These are phyloP conservation scores for Ambrosia artemisiifolia DNA, from an alignment of 129 eudicot species.

Conservation along the genomic window DNA sequence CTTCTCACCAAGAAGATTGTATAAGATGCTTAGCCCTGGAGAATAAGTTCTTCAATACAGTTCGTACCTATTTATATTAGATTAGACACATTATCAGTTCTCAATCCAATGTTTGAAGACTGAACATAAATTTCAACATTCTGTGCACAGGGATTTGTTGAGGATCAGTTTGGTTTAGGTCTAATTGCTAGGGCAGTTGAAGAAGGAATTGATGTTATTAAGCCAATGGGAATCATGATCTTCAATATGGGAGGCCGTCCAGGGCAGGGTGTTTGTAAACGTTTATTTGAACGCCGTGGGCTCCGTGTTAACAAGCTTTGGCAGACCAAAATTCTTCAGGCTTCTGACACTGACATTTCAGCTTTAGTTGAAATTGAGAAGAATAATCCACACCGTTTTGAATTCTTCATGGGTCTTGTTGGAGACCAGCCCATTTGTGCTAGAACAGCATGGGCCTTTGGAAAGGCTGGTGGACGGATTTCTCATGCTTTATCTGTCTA, in stretches of 20 bases:
- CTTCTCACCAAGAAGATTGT: no score
- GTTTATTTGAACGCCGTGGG: slow-evolving; percentile 95
- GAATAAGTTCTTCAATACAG: neutral
- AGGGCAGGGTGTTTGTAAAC: slow-evolving; percentile 94
- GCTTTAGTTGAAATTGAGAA: slow-evolving; percentile 96
- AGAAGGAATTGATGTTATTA: slow-evolving; percentile 89
- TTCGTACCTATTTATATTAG: neutral
- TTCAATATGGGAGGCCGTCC: slow-evolving; percentile 99
- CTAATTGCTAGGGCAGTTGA: slow-evolving; percentile 96
- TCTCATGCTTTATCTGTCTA: slow-evolving; percentile 96
- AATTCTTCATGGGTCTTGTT: slow-evolving; percentile 96
- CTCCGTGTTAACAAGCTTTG: slow-evolving; percentile 79
- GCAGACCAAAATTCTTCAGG: slow-evolving; percentile 98
- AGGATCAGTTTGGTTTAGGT: slow-evolving; percentile 97
- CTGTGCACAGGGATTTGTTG: slow-evolving; percentile 82
- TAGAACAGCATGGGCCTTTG: slow-evolving; percentile 98
- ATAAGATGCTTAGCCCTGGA: no score
- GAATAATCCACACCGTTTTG: slow-evolving; percentile 92
- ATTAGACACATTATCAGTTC: neutral
- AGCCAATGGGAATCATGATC: slow-evolving; percentile 94
- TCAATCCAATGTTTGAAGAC: neutral
- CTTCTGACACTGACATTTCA: slow-evolving; percentile 92
- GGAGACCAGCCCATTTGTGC: slow-evolving; percentile 99
- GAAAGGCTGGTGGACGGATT: slow-evolving; percentile 91
- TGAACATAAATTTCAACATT: neutral